Percentiles rank a stretch among this genome's conserved stretches.
Evolutionary conservation across 2,329 filamentous ascomycete species (phyloP).

Genomic region (Fusarium sp.): DNA sequence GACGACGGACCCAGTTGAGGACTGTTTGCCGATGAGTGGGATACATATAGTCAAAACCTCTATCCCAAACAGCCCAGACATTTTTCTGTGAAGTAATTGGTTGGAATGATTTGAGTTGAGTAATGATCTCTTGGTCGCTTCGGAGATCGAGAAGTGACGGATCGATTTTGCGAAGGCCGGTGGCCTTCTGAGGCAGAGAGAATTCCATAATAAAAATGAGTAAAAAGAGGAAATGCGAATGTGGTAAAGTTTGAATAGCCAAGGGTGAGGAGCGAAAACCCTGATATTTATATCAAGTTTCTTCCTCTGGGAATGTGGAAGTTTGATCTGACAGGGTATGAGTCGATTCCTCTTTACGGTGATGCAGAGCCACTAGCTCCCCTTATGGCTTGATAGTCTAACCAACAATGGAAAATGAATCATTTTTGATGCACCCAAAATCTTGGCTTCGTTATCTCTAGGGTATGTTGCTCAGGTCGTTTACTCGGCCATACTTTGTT

Average conservation of each 20-base stretch:
- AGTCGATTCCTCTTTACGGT: background rate
- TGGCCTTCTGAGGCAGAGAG: slow-evolving; percentile 8
- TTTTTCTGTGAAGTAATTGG: slow-evolving; percentile 57
- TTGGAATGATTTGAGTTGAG: slow-evolving; percentile 44
- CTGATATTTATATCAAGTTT: background rate
- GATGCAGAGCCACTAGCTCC: too few species aligned
- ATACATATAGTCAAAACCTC: slow-evolving; percentile 53
- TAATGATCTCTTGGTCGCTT: slow-evolving; percentile 49
- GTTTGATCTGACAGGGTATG: background rate
- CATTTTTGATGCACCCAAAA: background rate
- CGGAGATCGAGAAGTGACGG: slow-evolving; percentile 42
- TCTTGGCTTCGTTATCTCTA: background rate
- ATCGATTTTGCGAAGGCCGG: slow-evolving; percentile 19
- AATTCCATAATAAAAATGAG: background rate
- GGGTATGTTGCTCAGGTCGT: background rate
- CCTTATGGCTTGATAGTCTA: background rate
- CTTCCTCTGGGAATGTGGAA: background rate
- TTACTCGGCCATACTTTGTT: slow-evolving; percentile 3
- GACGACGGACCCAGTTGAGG: slow-evolving; percentile 57
- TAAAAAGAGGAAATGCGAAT: background rate
- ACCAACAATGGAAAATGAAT: background rate
- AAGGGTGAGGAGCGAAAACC: background rate
- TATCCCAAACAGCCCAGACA: slow-evolving; percentile 60
- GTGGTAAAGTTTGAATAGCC: background rate
- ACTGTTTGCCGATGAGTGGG: slow-evolving; percentile 54